phyloP scores from a whole-genome alignment of 2,329 filamentous ascomycete species.

The Calonectria henricotiae region DNA sequence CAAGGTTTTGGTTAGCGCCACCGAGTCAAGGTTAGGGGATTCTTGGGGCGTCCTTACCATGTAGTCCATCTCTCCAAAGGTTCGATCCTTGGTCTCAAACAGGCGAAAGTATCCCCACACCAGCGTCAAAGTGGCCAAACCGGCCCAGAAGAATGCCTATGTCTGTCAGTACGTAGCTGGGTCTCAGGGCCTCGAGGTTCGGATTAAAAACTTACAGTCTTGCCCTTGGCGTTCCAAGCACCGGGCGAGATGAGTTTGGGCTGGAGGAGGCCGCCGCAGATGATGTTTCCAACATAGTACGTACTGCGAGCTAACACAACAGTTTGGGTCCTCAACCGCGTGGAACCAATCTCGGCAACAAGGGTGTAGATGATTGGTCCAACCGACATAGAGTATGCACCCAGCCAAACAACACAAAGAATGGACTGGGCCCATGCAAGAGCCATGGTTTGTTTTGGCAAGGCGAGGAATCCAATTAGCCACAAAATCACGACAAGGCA shows the following conservation, averaged over 20 bases:
- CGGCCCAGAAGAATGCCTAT: conserved; percentile 64
- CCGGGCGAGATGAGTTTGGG: conserved; percentile 60
- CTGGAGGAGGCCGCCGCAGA: conserved; percentile 60
- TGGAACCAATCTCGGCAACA: conserved; percentile 62
- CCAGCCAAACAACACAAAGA: conserved; percentile 64
- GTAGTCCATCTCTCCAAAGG: conserved; percentile 64
- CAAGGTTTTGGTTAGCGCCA: conserved; percentile 38
- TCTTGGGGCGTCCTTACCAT: conserved; percentile 53
- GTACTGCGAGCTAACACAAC: conserved; percentile 61
- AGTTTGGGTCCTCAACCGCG: conserved; percentile 62
- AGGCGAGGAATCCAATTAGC: conserved; percentile 62
- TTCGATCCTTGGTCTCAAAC: conserved; percentile 64
- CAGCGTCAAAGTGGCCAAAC: conserved; percentile 57
- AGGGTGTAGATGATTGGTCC: conserved; percentile 64
- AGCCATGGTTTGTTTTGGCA: conserved; percentile 56
- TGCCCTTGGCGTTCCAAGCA: conserved; percentile 61
- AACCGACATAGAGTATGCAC: conserved; percentile 62
- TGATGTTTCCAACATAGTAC: conserved; percentile 63
- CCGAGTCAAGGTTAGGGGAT: neutral
- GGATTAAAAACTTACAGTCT: conserved; percentile 53
- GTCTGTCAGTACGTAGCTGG: conserved; percentile 30
- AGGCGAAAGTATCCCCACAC: conserved; percentile 64
- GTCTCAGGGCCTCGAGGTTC: neutral
- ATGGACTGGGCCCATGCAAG: conserved; percentile 62
- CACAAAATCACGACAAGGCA: conserved; percentile 60